Conservation (phyloP, 2,329 filamentous ascomycete genomes). For the Venturia oleaginea region DNA sequence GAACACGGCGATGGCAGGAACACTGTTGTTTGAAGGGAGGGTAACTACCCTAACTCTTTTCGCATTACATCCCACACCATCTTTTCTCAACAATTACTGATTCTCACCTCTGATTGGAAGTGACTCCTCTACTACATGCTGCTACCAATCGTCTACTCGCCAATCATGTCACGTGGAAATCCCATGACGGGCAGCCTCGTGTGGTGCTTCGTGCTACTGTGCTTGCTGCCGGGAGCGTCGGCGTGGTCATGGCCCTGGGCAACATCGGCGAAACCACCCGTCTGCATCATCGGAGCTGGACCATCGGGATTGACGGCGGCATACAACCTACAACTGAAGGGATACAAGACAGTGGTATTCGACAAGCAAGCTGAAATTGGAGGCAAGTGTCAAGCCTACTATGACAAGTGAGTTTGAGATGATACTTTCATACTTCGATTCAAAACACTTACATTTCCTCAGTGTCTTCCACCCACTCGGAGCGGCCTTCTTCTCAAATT, state of each 20-base stretch:
- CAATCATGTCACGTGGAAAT: slow-evolving; percentile 7
- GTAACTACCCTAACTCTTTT: neutral
- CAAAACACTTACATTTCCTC: neutral
- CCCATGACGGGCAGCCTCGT: slow-evolving; percentile 18
- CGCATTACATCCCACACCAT: neutral
- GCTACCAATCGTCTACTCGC: neutral
- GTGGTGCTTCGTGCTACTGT: slow-evolving; percentile 21
- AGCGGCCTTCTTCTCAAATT: slow-evolving; percentile 31
- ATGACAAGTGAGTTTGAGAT: slow-evolving; percentile 27
- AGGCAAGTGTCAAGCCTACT: slow-evolving; percentile 30
- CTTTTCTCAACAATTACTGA: neutral
- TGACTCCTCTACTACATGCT: neutral
- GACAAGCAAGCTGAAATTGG: slow-evolving; percentile 28
- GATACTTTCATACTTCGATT: neutral
- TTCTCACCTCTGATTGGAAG: neutral
- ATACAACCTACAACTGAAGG: slow-evolving; percentile 25
- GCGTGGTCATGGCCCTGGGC: slow-evolving; percentile 19
- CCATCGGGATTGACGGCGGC: slow-evolving; percentile 29
- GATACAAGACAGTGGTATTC: slow-evolving; percentile 28
- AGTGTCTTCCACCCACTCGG: slow-evolving; percentile 29
- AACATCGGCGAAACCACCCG: slow-evolving; percentile 21
- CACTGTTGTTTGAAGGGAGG: neutral
- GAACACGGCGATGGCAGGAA: neutral
- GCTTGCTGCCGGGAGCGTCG: slow-evolving; percentile 20
- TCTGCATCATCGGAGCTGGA: slow-evolving; percentile 31